Conservation (phyloP, 768 basidiomycete genomes). For the Amanita muscaria region DNA sequence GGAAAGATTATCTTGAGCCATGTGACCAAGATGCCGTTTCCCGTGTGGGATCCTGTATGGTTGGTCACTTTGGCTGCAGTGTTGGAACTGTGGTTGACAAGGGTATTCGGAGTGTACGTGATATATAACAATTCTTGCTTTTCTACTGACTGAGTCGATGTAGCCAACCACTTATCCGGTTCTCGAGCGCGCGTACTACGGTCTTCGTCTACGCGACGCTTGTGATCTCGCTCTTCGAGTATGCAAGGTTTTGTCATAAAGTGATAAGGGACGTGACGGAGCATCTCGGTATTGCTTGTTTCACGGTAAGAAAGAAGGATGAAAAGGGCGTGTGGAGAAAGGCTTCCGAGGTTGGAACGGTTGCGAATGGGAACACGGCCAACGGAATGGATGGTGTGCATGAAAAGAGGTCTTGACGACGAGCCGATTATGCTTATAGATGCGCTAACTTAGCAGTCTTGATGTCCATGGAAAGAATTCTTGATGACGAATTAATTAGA, state of each 20-base stretch:
- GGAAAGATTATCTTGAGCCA: constrained; percentile 91
- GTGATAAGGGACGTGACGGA: constrained; percentile 86
- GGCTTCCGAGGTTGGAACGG: not conserved
- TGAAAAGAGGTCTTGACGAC: too few relatives aligned
- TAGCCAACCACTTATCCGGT: constrained; percentile 68
- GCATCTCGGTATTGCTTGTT: constrained; percentile 90
- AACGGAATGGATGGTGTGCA: not conserved
- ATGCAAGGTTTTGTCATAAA: constrained; percentile 69
- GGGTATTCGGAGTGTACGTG: constrained; percentile 55
- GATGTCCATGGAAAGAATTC: too few relatives aligned
- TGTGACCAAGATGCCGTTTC: constrained; percentile 77
- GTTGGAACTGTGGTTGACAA: constrained; percentile 72
- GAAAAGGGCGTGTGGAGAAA: constrained; percentile 48
- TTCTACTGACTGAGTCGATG: not conserved
- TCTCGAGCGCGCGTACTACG: constrained; percentile 47
- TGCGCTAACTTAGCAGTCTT: too few relatives aligned
- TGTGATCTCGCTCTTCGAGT: constrained; percentile 56
- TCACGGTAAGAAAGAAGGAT: constrained; percentile 85
- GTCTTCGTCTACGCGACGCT: constrained; percentile 71
- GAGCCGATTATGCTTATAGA: too few relatives aligned
- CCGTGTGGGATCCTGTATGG: constrained; percentile 84
- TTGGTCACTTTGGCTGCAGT: constrained; percentile 71
- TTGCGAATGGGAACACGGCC: too few relatives aligned
- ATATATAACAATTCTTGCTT: not conserved
- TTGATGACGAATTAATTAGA: too few relatives aligned